These are phyloP conservation scores for Pelargonium fulgidum DNA, from an alignment of 441 rosid genomes.

Conservation along the genomic window DNA sequence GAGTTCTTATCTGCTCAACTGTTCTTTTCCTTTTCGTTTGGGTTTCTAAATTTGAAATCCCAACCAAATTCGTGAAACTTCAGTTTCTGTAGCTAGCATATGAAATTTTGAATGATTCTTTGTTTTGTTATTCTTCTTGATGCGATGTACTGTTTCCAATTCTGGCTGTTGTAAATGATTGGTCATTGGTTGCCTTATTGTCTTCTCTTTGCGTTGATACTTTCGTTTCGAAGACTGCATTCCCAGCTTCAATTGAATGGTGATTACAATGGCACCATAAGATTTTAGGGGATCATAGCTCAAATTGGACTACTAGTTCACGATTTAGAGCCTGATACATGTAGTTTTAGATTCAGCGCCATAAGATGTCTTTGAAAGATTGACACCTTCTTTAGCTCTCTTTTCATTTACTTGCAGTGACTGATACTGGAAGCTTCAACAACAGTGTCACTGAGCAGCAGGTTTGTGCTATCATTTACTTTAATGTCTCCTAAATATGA, in stretches of 20 bases:
- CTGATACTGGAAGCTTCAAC: conserved; percentile 73
- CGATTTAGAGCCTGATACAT: background rate
- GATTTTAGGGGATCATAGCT: background rate
- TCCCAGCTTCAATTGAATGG: background rate
- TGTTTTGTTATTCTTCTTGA: too few relatives aligned
- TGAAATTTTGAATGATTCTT: too few relatives aligned
- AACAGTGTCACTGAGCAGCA: conserved; percentile 68
- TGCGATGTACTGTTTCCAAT: too few relatives aligned
- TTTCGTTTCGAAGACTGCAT: too few relatives aligned
- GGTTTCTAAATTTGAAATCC: too few relatives aligned
- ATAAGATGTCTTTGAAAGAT: background rate
- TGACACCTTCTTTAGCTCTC: background rate
- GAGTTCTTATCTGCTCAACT: background rate
- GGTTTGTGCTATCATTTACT: conserved; percentile 34
- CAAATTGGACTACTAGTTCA: background rate
- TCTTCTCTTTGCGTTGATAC: too few relatives aligned
- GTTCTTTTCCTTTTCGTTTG: background rate
- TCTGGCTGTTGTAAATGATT: too few relatives aligned
- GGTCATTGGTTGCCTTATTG: too few relatives aligned
- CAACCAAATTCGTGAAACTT: too few relatives aligned
- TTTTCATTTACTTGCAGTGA: conserved; percentile 33
- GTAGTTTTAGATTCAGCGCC: background rate
- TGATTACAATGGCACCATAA: background rate
- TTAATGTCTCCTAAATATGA: background rate
- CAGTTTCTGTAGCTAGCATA: too few relatives aligned